Conservation (phyloP, 345 rosid species). For the Lenwebbia sp. region DNA sequence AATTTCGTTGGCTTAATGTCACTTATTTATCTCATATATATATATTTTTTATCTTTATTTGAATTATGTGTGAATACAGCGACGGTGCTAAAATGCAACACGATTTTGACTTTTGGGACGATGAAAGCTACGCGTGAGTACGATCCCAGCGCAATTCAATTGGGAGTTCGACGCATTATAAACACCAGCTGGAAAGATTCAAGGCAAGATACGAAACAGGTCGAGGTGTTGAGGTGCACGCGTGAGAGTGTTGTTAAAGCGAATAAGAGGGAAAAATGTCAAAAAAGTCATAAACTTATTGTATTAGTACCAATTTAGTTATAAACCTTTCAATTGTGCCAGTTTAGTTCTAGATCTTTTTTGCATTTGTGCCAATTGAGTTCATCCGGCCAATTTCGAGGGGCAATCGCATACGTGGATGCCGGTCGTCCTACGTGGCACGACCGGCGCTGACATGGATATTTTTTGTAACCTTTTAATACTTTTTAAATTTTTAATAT, state of each 20-base stretch:
- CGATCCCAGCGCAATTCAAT: background rate
- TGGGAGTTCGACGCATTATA: background rate
- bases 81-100: background rate
- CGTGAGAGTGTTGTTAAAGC: too few relatives aligned
- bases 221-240: background rate
- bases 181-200: background rate
- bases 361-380: too few relatives aligned
- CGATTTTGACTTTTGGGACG: background rate
- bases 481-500: too few relatives aligned
- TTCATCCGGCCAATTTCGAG: too few relatives aligned
- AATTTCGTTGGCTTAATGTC: background rate
- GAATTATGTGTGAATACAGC: background rate
- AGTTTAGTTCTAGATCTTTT: too few relatives aligned
- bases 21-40: background rate
- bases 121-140: background rate
- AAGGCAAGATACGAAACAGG: background rate
- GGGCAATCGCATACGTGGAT: too few relatives aligned
- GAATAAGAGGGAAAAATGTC: background rate
- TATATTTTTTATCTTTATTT: background rate
- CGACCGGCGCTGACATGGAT: accelerated
- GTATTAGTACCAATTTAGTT: too few relatives aligned
- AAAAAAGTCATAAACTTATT: too few relatives aligned
- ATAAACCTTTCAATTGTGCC: too few relatives aligned
- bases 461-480: too few relatives aligned
- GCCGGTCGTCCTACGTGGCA: too few relatives aligned